Evolutionary conservation across 371 early-diverging fungal genomes (phyloP).

Genomic region (Rhizopus delemar): DNA sequence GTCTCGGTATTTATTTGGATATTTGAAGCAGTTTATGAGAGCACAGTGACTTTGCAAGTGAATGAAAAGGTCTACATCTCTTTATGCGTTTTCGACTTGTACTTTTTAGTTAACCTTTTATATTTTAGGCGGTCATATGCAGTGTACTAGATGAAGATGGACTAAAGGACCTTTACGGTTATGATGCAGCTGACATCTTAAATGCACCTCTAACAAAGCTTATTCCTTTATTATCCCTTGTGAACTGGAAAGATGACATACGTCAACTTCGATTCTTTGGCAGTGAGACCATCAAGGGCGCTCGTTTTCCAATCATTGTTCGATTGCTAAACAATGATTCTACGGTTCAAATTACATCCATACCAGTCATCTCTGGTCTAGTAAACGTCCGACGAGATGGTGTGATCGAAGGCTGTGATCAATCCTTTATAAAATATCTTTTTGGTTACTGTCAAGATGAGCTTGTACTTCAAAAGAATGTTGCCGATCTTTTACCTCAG

Average conservation of each 20-base stretch:
- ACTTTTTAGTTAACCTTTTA: neutral
- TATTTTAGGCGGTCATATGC: conserved; percentile 51
- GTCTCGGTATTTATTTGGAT: conserved; percentile 69
- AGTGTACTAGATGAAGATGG: conserved; percentile 47
- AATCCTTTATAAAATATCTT: conserved; percentile 66
- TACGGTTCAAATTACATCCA: conserved; percentile 60
- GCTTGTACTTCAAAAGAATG: conserved; percentile 43
- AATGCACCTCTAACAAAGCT: conserved; percentile 43
- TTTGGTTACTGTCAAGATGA: conserved; percentile 65
- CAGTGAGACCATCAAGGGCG: conserved; percentile 55
- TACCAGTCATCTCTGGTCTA: conserved; percentile 72
- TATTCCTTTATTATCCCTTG: conserved; percentile 7
- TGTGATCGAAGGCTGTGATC: conserved; percentile 63
- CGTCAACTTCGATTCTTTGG: conserved; percentile 63
- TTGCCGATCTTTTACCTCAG: conserved; percentile 64
- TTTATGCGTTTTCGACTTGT: neutral
- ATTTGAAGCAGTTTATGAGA: conserved; percentile 70
- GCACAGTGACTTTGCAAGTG: conserved; percentile 39
- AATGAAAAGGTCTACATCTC: conserved; percentile 31
- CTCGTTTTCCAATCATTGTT: conserved; percentile 63
- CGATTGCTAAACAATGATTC: conserved; percentile 27
- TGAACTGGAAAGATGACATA: conserved; percentile 32
- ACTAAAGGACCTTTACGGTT: conserved; percentile 59
- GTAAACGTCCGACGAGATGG: conserved; percentile 59
- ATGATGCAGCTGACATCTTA: conserved; percentile 48